These are phyloP conservation scores for Periglandula ipomoeae DNA, from an alignment of 2,329 filamentous ascomycete genomes.

Conservation along the genomic window DNA sequence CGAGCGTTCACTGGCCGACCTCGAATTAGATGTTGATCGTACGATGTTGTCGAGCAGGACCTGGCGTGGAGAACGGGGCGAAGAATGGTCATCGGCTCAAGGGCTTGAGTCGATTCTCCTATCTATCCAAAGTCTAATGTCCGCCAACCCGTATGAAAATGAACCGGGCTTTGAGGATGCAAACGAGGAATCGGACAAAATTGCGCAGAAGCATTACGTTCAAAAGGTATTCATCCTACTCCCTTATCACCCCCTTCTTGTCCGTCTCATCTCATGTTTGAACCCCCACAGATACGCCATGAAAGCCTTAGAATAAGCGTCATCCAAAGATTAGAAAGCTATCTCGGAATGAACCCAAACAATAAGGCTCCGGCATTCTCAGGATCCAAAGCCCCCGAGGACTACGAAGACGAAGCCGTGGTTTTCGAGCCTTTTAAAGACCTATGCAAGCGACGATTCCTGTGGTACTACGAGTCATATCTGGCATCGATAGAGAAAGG, in stretches of 20 bases:
- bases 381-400: constrained; percentile 23
- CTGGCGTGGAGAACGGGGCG: constrained; percentile 82
- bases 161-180: constrained; percentile 86
- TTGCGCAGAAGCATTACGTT: constrained; percentile 64
- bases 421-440: constrained; percentile 84
- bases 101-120: constrained; percentile 89
- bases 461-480: constrained; percentile 95
- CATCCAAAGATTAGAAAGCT: constrained; percentile 74
- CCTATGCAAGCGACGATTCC: constrained; percentile 79
- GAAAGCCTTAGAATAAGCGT: constrained; percentile 82
- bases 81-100: constrained; percentile 95
- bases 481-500: constrained; percentile 60
- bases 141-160: constrained; percentile 86
- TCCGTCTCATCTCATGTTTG: background rate
- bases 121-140: constrained; percentile 95
- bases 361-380: constrained; percentile 11
- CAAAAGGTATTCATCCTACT: constrained; percentile 53
- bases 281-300: constrained; percentile 64
- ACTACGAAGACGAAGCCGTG: constrained; percentile 43
- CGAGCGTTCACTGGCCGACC: too few species aligned
- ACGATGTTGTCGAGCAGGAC: constrained; percentile 54
- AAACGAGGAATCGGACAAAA: constrained; percentile 58
- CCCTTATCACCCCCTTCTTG: background rate
- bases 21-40: too few species aligned
- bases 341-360: constrained; percentile 55